Conservation (phyloP, 176 grass and related monocot genomes). For the Calamus simplicifolius region DNA sequence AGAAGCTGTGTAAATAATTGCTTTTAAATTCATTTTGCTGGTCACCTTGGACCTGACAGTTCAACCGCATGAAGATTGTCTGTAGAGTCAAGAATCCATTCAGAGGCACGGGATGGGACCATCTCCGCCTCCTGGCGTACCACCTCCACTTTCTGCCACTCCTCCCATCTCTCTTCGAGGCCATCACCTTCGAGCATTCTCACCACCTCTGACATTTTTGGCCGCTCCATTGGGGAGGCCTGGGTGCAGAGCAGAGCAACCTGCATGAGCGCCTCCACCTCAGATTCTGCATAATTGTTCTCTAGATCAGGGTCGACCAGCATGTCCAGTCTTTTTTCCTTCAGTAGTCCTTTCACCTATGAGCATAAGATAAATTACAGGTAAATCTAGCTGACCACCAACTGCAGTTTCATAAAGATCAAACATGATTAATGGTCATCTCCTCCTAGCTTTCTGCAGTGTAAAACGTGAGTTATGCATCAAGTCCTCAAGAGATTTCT, state of each 20-base stretch:
- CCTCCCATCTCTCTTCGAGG: conserved; percentile 72
- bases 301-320: conserved; percentile 70
- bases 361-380: conserved; percentile 9
- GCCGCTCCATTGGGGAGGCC: conserved; percentile 55
- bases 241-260: conserved; percentile 82
- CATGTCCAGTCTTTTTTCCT: conserved; percentile 66
- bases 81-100: conserved; percentile 71
- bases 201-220: conserved; percentile 91
- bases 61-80: conserved; percentile 68
- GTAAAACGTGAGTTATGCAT: too few species aligned
- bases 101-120: conserved; percentile 29
- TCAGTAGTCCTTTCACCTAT: conserved; percentile 83
- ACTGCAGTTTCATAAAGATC: too few species aligned
- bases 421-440: too few species aligned
- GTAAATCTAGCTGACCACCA: neutral
- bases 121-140: conserved; percentile 59
- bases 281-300: conserved; percentile 57
- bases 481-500: too few species aligned
- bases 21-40: too few species aligned
- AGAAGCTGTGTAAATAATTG: conserved; percentile 22
- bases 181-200: conserved; percentile 89
- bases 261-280: conserved; percentile 81
- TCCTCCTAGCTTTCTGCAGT: too few species aligned
- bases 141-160: conserved; percentile 85
- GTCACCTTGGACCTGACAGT: conserved; percentile 74